Conservation (phyloP, 2,329 filamentous ascomycete genomes). For the Fusarium odoratissimum region DNA sequence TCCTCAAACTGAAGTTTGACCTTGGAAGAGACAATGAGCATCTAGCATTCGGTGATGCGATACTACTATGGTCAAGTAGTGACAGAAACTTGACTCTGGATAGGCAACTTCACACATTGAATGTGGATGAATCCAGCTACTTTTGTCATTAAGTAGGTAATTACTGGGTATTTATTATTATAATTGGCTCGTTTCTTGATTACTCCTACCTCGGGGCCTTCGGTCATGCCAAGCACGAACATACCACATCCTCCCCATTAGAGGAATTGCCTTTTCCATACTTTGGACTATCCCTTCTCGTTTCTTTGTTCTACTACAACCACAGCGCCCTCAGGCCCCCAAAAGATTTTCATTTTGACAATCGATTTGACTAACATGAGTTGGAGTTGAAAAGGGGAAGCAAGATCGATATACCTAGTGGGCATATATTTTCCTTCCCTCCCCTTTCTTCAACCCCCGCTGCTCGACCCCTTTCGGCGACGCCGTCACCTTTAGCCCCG, state of each 20-base stretch:
- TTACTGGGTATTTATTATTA: not conserved
- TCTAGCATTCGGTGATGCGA: not conserved
- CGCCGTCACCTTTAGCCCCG: constrained; percentile 27
- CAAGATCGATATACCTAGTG: constrained; percentile 11
- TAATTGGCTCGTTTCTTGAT: not conserved
- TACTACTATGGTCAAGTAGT: not conserved
- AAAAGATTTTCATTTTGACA: not conserved
- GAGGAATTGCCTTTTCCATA: not conserved
- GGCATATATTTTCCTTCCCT: not conserved
- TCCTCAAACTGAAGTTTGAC: not conserved
- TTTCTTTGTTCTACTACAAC: not conserved
- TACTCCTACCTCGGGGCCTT: not conserved
- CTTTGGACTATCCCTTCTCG: not conserved
- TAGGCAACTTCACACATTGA: not conserved
- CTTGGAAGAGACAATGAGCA: not conserved
- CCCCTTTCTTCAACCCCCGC: constrained; percentile 1
- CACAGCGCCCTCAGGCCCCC: not conserved
- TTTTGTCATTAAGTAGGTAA: not conserved
- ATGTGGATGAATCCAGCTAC: not conserved
- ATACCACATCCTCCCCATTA: not conserved
- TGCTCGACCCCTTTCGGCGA: constrained; percentile 34
- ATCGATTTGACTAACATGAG: constrained; percentile 20
- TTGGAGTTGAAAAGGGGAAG: constrained; percentile 22
- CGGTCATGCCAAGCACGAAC: constrained; percentile 4
- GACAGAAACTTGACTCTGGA: not conserved